Base-by-base conservation (phyloP, 768 basidiomycete species). In the Lyophyllum atratum region DNA sequence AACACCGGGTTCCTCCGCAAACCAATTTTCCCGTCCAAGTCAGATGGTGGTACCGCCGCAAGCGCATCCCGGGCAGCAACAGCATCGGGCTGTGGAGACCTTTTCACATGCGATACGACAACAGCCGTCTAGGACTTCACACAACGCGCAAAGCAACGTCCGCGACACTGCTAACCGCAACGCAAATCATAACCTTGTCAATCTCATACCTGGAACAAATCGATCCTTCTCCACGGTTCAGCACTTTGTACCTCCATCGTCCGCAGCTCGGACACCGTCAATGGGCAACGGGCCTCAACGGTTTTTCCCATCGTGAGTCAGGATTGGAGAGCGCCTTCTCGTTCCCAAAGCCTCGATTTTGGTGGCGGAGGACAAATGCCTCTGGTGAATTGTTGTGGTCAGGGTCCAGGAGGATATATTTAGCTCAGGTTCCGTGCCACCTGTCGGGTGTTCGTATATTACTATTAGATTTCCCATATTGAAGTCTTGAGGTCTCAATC, bases 31-130 rank as follows among this genome's bases (percentile, higher is more conserved):
- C 21, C 56, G 48, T 21, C 39, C 58, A 39, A 51, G 42, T n/a
- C 55, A 49, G 56, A 60, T 45, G 44, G 62, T 58, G 47, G 54
- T 21, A 54, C 57, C 52, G 42, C 34, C 55, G 19, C 56, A 58
- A 29, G 58, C 47, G 40, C 61, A 60, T 6, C 7, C 12, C 17
- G 34, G 12, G 34, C 34, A 37, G 48, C 64, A 62, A 57, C 68
- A 64, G 49, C 67, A 59, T 44, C 69, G 55, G 33, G 64, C 56
- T 50, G 85, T 86, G 83, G 81, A 77, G 19, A 84, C 84, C 4
- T 76, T 80, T 12, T 78, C 80, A 19, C 85, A 83, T 56, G 68
- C 74, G 59, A 50, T 72, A 62, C 71, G 68, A 21, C 68, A 68
- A 21, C 68, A 68, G 29, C 68, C 43, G 57, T 49, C 42, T 14